Evolutionary conservation across 805 yeast genomes (phyloP).

Genomic region (Lipomyces orientalis): DNA sequence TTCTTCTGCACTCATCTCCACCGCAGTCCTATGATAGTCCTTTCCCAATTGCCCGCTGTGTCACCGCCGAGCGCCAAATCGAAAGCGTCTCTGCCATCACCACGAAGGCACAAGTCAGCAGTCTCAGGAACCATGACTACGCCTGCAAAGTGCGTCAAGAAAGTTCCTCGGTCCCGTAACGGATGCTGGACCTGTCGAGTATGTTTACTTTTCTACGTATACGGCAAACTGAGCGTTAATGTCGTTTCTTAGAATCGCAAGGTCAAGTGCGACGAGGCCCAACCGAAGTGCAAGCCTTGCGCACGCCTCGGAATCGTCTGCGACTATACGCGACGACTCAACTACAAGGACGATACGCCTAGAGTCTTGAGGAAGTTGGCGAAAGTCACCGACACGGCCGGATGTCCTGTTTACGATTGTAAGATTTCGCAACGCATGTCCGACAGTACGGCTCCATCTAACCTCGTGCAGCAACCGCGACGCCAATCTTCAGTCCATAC

Average conservation of each 20-base stretch:
- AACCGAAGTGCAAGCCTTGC: conserved; percentile 34
- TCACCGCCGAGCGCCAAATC: not conserved
- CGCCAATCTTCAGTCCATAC: conserved; percentile 25
- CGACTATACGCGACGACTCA: conserved; percentile 31
- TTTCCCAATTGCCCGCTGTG: not conserved
- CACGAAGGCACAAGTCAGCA: not conserved
- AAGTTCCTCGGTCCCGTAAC: conserved; percentile 22
- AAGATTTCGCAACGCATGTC: not conserved
- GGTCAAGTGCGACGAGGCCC: conserved; percentile 34
- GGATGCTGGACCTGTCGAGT: conserved; percentile 38
- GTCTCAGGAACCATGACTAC: not conserved
- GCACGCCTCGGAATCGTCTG: conserved; percentile 25
- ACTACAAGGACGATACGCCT: conserved; percentile 35
- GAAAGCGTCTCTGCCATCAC: not conserved
- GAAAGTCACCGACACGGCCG: conserved; percentile 17
- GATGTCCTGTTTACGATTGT: conserved; percentile 36
- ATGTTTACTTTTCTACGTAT: not conserved
- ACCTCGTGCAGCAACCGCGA: conserved; percentile 12
- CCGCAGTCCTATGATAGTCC: too few relatives aligned
- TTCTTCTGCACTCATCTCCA: not conserved
- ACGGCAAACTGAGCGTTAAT: not conserved
- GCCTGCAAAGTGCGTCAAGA: not conserved
- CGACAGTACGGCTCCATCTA: not conserved
- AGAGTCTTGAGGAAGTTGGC: conserved; percentile 30
- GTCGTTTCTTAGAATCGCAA: conserved; percentile 23